Evolutionary conservation across 106 monocot species (phyloP).

Genomic region (Vanilla planifolia): DNA sequence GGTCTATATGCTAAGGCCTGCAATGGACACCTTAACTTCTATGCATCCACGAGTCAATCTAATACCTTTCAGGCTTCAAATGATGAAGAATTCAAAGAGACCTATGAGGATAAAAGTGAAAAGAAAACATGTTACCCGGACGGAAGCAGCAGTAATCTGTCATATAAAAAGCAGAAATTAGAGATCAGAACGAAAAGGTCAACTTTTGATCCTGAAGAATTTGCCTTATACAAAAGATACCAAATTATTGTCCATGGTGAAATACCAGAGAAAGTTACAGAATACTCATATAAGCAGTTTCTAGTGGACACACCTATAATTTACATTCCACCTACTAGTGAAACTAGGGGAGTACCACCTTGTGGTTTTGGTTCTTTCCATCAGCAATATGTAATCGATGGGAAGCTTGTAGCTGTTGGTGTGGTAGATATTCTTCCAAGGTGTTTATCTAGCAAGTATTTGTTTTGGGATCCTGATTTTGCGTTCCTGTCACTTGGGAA

Average conservation of each 20-base stretch:
- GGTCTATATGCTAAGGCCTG: conserved; percentile 55
- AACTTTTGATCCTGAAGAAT: conserved; percentile 88
- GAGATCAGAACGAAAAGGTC: conserved; percentile 76
- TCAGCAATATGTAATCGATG: conserved; percentile 89
- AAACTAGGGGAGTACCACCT: conserved; percentile 26
- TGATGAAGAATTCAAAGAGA: background rate
- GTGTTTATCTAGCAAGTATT: conserved; percentile 98
- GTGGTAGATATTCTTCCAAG: conserved; percentile 91
- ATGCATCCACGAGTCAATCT: conserved; percentile 25
- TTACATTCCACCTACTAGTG: conserved; percentile 38
- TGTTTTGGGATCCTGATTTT: conserved; percentile 98
- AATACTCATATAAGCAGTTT: conserved; percentile 67
- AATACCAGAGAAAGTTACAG: conserved; percentile 60
- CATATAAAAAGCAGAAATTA: conserved; percentile 43
- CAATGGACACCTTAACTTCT: conserved; percentile 94
- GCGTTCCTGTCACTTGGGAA: conserved; percentile 88
- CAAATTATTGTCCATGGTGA: conserved; percentile 89
- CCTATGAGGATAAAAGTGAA: conserved; percentile 6
- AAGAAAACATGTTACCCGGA: conserved; percentile 10
- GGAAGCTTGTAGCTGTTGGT: conserved; percentile 91
- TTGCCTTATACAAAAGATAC: conserved; percentile 69
- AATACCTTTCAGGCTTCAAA: background rate
- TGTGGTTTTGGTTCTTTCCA: conserved; percentile 97
- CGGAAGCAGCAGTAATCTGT: conserved; percentile 7
- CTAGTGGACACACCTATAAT: conserved; percentile 79